A percentile compares a stretch with the other conserved stretches of the same genome.
phyloP scores from a whole-genome alignment of 129 eudicot genomes.

The Chrysanthemum lavandulifolium region DNA sequence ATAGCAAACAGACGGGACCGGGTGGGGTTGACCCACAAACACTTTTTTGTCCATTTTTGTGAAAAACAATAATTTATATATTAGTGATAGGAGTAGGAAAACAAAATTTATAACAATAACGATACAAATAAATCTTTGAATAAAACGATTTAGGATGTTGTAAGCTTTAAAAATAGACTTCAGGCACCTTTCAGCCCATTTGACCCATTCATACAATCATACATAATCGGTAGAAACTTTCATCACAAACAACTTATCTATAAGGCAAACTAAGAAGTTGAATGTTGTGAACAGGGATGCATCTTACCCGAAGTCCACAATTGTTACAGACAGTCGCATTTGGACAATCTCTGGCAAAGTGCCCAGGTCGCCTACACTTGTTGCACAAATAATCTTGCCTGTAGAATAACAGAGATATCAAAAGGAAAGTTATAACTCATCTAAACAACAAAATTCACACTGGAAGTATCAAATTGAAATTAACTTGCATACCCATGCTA shows the following conservation, averaged over 20 bases:
- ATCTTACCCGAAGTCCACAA: constrained; percentile 74
- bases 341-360: constrained; percentile 77
- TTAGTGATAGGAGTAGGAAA: not conserved
- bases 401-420: constrained; percentile 22
- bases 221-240: not conserved
- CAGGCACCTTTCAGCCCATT: not conserved
- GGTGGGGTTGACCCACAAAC: not conserved
- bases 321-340: constrained; percentile 81
- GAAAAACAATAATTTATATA: not conserved
- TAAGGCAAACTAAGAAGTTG: not conserved
- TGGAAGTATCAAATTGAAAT: not conserved
- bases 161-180: not conserved
- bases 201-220: not conserved
- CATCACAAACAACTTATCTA: constrained; percentile 6
- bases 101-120: not conserved
- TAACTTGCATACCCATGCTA: constrained; percentile 7
- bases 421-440: constrained; percentile 4
- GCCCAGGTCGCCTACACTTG: constrained; percentile 83
- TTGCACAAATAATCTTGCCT: constrained; percentile 71
- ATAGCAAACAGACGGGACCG: no score
- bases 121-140: not conserved
- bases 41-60: not conserved
- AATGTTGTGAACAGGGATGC: not conserved
- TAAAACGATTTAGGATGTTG: not conserved
- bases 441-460: not conserved